Base-by-base conservation (phyloP, 2,329 filamentous ascomycete species). In the Thermothelomyces thermophilus region DNA sequence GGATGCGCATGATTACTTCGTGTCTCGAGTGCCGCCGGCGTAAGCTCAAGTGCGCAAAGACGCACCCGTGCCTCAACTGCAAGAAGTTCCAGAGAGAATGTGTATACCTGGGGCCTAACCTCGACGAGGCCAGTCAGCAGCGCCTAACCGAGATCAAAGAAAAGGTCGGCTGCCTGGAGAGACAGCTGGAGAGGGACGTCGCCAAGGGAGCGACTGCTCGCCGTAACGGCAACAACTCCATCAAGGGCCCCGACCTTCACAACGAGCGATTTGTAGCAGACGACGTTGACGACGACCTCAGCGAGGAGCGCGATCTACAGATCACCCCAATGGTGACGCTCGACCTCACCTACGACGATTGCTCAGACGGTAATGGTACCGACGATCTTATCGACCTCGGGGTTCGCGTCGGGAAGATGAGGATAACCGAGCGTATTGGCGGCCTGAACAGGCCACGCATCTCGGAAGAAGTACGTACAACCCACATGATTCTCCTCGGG, bases 1-100 rank as follows among this genome's bases (percentile, higher is more conserved):
- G 82, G 56, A 78, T 84, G 70, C 74, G 80, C 61, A 77, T 84
- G 72, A 83, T 87, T 65, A 77, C 78, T 54, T 84, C 80, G 24
- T 87, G 83, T 63, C 74, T 84, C 30, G 80, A 85, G 64, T 88
- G 84, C 63, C 77, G 87, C 34, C 79, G 85, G 19, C 77, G 87
- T 35, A 91, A 91, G 67, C 72, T 90, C 49, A 87, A 86, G 64
- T 91, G 87, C 68, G 83, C 87, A 69, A 88, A 87, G 67, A 73
- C 65, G 17, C 76, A 84, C 44, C 84, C 87, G 53, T 91, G 86
- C 63, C 74, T 73, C 56, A 87, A 87, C 65, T 85, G 82, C 65
- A 68, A 68, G 55, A 77, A 76, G 58, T 74, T 74, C 28, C 69
- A 64, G 19, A 71, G 75, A 20, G 74, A 78, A 17, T 81, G 77